phyloP scores from a whole-genome alignment of 2,329 filamentous ascomycete species.

The Cephalotrichum gorgonifer region DNA sequence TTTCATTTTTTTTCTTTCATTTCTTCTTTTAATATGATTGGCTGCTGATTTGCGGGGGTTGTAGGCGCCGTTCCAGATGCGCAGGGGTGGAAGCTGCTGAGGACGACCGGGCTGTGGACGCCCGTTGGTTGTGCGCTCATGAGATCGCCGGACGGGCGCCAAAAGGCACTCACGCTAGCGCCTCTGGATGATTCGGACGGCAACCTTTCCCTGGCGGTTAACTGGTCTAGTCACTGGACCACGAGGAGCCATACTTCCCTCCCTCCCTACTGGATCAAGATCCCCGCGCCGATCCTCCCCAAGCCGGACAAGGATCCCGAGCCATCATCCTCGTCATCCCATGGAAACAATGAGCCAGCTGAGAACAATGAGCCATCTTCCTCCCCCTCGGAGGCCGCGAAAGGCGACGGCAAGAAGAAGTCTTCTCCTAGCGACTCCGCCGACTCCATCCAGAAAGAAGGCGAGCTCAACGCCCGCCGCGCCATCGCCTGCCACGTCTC shows the following conservation, averaged over 20 bases:
- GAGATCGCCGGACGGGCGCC: conserved; percentile 36
- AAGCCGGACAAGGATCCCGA: conserved; percentile 2
- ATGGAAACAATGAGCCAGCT: background rate
- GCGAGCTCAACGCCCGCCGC: conserved; percentile 12
- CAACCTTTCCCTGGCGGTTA: conserved; percentile 43
- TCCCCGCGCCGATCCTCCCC: conserved; percentile 23
- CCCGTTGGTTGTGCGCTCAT: conserved; percentile 47
- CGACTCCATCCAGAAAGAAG: conserved; percentile 24
- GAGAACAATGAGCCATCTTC: background rate
- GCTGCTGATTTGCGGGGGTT: background rate
- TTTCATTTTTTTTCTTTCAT: too few relatives aligned
- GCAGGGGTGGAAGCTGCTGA: conserved; percentile 46
- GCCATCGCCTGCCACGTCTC: conserved; percentile 39
- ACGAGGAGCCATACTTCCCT: conserved; percentile 38
- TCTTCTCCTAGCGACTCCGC: conserved; percentile 12
- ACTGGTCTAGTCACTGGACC: conserved; percentile 46
- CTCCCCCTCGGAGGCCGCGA: background rate
- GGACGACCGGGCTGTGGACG: conserved; percentile 49
- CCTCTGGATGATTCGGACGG: conserved; percentile 51
- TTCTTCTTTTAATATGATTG: background rate
- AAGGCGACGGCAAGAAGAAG: background rate
- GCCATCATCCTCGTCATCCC: background rate
- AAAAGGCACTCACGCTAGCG: conserved; percentile 41
- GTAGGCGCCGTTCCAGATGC: conserved; percentile 44
- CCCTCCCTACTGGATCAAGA: conserved; percentile 48